Conservation (phyloP, 805 yeast genomes). For the Metschnikowia henanensis region DNA sequence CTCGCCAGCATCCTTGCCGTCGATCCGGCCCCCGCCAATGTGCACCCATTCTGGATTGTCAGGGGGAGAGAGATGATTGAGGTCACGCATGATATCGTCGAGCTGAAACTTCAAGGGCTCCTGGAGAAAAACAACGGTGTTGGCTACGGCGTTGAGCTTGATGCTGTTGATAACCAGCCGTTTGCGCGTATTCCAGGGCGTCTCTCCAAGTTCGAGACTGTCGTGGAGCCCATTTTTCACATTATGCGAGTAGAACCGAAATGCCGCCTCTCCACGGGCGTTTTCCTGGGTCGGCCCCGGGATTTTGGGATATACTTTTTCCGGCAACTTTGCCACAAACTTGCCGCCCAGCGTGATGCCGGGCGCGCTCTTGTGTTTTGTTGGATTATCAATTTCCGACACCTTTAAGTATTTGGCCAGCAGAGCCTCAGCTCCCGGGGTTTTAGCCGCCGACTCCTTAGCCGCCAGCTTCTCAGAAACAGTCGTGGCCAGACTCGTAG, state of each 20-base stretch:
- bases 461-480: too few relatives aligned
- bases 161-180: slow-evolving; percentile 18
- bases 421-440: not conserved
- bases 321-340: not conserved
- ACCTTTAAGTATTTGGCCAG: not conserved
- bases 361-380: slow-evolving; percentile 8
- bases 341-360: not conserved
- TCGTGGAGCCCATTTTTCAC: slow-evolving; percentile 31
- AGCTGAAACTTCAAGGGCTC: slow-evolving; percentile 20
- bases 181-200: slow-evolving; percentile 25
- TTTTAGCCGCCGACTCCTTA: not conserved
- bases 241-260: slow-evolving; percentile 38
- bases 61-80: slow-evolving; percentile 11
- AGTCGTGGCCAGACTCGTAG: too few relatives aligned
- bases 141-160: slow-evolving; percentile 20
- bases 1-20: slow-evolving; percentile 20
- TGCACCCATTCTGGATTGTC: slow-evolving; percentile 17
- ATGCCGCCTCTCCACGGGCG: slow-evolving; percentile 17
- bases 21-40: slow-evolving; percentile 19
- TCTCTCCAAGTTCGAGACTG: slow-evolving; percentile 26
- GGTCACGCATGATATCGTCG: slow-evolving; percentile 17
- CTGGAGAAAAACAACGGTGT: slow-evolving; percentile 21
- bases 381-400: not conserved
- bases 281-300: slow-evolving; percentile 14
- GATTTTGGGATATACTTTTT: slow-evolving; percentile 13